These are phyloP conservation scores for Eutrema yunnanense DNA, from an alignment of 345 rosid genomes.

Conservation along the genomic window DNA sequence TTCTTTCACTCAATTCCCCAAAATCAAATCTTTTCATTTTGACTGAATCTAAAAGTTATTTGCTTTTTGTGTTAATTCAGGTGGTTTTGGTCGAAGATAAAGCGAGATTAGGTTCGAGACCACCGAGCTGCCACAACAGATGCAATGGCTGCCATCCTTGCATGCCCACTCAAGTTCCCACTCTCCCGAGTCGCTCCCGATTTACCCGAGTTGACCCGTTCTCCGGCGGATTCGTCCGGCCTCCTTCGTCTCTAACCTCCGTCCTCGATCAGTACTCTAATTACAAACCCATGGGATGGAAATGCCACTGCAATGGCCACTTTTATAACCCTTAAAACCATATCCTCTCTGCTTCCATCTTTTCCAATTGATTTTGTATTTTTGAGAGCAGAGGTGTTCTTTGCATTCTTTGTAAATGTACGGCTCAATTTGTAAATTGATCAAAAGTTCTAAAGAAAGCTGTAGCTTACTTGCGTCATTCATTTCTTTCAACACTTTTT, in stretches of 20 bases:
- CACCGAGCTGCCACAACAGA: constrained; percentile 88
- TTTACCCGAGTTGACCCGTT: constrained; percentile 31
- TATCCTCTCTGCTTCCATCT: not conserved
- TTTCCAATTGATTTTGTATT: not conserved
- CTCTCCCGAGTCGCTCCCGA: constrained; percentile 33
- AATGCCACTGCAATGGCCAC: constrained; percentile 66
- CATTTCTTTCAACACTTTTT: constrained; percentile 22
- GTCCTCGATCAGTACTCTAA: constrained; percentile 59
- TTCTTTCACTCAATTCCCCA: not conserved
- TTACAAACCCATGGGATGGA: constrained; percentile 95
- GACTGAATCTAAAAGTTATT: not conserved
- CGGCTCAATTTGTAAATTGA: constrained; percentile 27
- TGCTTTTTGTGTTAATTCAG: constrained; percentile 19
- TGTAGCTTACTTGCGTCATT: constrained; percentile 26
- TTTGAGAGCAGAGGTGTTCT: constrained; percentile 15
- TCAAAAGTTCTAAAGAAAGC: not conserved
- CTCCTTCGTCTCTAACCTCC: constrained; percentile 21
- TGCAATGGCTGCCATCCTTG: constrained; percentile 89
- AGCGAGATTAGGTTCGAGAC: constrained; percentile 78
- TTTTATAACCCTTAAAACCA: constrained; percentile 62
- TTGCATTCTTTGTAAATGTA: constrained; percentile 33
- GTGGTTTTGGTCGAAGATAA: constrained; percentile 48
- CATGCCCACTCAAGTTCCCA: constrained; percentile 78
- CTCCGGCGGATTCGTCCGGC: constrained; percentile 21
- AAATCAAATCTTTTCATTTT: not conserved